phyloP scores from a whole-genome alignment of 2,329 filamentous ascomycete species.

The Scedosporium apiospermum region DNA sequence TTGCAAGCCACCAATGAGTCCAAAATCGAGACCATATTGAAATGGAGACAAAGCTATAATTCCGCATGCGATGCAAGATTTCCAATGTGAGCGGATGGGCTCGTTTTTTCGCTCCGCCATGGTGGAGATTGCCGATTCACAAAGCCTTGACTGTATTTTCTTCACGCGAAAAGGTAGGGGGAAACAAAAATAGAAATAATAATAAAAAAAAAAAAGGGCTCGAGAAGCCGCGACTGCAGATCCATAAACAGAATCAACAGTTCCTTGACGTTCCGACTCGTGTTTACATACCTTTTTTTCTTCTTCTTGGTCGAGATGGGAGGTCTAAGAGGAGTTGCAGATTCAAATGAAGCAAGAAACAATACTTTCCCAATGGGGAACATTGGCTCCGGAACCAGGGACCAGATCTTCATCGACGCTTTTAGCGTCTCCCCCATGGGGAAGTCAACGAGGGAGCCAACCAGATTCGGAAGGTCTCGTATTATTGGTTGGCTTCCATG shows the following conservation, averaged over 20 bases:
- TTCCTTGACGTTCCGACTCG: not conserved
- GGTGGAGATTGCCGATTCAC: not conserved
- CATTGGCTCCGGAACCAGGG: no score
- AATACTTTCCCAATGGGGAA: not conserved
- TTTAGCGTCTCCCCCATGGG: no score
- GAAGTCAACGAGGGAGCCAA: no score
- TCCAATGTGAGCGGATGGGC: conserved; percentile 30
- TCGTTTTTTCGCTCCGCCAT: conserved; percentile 4
- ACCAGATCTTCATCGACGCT: no score
- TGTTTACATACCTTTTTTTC: not conserved
- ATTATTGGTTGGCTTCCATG: no score
- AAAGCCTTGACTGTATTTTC: not conserved
- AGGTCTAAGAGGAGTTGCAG: not conserved
- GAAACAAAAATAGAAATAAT: not conserved
- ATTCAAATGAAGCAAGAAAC: no score
- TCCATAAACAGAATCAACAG: not conserved
- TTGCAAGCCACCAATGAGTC: conserved; percentile 38
- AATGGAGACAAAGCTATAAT: conserved; percentile 25
- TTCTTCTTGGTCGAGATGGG: not conserved
- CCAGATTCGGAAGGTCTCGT: no score
- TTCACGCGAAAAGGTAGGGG: not conserved
- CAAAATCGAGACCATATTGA: conserved; percentile 42
- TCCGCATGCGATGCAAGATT: conserved; percentile 35
- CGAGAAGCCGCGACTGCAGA: not conserved
- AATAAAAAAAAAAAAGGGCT: not conserved